Conservation (phyloP, 306 rosid species). For the Dryas drummondii region DNA sequence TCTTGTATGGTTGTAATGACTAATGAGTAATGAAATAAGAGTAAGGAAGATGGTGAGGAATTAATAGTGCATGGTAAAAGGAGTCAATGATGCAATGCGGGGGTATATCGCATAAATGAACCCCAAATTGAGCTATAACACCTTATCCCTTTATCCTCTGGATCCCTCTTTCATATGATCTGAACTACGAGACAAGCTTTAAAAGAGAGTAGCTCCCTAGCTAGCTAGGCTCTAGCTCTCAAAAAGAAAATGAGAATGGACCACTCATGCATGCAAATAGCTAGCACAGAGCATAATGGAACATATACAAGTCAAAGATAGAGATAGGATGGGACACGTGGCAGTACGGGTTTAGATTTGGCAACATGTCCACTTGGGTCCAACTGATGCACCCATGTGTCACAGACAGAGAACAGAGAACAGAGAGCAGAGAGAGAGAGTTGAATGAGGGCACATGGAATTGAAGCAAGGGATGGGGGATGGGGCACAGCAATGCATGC, state of each 20-base stretch:
- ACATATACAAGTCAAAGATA: slow-evolving; percentile 30
- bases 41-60: too few species aligned
- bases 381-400: slow-evolving; percentile 22
- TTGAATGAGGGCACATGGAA: slow-evolving; percentile 39
- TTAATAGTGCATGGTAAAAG: too few species aligned
- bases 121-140: too few species aligned
- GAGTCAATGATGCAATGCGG: too few species aligned
- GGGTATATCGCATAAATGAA: too few species aligned
- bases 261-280: slow-evolving; percentile 8
- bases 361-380: slow-evolving; percentile 42
- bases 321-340: slow-evolving; percentile 29
- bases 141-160: slow-evolving; percentile 1
- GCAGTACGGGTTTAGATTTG: slow-evolving; percentile 34
- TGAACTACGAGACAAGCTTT: too few species aligned
- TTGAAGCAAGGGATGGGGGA: background rate
- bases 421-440: slow-evolving; percentile 4
- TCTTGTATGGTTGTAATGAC: too few species aligned
- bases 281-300: background rate
- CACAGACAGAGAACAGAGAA: background rate
- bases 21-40: too few species aligned
- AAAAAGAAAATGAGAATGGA: slow-evolving; percentile 2
- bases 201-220: too few species aligned
- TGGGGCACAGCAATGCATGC: background rate
- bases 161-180: too few species aligned
- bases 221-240: background rate